These are phyloP conservation scores for Colletotrichum orchidophilum DNA, from an alignment of 2,329 filamentous ascomycete genomes.

Conservation along the genomic window DNA sequence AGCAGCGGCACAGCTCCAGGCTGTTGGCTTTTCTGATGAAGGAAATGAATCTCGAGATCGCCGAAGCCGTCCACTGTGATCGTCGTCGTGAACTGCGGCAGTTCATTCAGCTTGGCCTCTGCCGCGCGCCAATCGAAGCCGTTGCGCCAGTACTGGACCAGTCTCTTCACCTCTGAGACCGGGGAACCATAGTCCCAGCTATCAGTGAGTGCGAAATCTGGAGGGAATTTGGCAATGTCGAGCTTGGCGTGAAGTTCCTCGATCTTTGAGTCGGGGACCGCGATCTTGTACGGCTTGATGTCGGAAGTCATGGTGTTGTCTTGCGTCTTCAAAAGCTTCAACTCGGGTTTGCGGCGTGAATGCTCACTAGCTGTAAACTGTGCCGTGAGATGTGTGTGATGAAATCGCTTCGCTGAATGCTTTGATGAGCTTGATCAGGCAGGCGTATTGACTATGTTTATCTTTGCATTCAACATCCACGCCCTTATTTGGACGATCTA, in stretches of 20 bases:
- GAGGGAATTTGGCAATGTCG: constrained; percentile 40
- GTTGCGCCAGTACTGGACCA: constrained; percentile 48
- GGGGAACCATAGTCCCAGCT: constrained; percentile 45
- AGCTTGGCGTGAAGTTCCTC: constrained; percentile 44
- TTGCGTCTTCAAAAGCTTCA: not conserved
- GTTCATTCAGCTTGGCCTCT: constrained; percentile 66
- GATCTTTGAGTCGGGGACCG: constrained; percentile 44
- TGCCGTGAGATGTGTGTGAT: not conserved
- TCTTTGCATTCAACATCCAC: not conserved
- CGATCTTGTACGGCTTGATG: constrained; percentile 47
- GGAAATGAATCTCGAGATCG: constrained; percentile 69
- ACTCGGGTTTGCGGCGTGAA: not conserved
- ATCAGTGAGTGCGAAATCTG: constrained; percentile 44
- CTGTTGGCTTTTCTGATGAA: constrained; percentile 64
- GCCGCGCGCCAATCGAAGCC: constrained; percentile 71
- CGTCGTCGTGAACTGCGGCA: constrained; percentile 65
- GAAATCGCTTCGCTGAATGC: not conserved
- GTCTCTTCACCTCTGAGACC: constrained; percentile 44
- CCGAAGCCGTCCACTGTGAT: constrained; percentile 67
- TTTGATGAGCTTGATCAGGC: not conserved
- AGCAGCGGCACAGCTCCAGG: constrained; percentile 69
- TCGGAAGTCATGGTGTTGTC: not conserved
- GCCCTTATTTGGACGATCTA: constrained; percentile 1
- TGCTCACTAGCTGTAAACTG: not conserved
- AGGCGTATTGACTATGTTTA: not conserved